Percentiles rank a stretch among this genome's conserved stretches.
Evolutionary conservation across 2,329 filamentous ascomycete species (phyloP).

Genomic region (Arthrobotrys musiformis): DNA sequence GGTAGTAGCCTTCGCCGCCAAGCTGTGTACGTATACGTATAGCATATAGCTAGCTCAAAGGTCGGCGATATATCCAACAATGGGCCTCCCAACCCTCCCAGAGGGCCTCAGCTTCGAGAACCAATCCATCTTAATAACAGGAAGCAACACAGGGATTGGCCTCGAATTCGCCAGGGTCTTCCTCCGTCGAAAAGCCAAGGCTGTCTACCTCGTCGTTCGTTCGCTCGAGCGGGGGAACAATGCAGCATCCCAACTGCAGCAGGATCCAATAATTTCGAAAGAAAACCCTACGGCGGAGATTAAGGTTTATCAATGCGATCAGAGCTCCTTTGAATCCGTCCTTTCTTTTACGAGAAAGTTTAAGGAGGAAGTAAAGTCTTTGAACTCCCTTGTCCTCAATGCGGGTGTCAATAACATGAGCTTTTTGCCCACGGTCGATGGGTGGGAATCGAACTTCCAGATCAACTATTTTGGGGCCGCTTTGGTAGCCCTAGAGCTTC

Average conservation of each 20-base stretch:
- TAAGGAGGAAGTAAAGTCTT: constrained; percentile 8
- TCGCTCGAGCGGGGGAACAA: constrained; percentile 63
- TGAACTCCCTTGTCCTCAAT: constrained; percentile 28
- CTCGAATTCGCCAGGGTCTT: constrained; percentile 63
- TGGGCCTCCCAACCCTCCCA: constrained; percentile 25
- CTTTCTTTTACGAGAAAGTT: constrained; percentile 11
- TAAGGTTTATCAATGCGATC: constrained; percentile 32
- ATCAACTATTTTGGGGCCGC: constrained; percentile 70
- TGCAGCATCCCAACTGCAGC: constrained; percentile 62
- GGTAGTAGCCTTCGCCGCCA: background rate
- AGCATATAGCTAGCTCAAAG: background rate
- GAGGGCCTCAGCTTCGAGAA: constrained; percentile 33
- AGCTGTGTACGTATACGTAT: too few relatives aligned
- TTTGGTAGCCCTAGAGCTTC: constrained; percentile 68
- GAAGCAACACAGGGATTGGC: constrained; percentile 64
- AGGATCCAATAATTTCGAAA: constrained; percentile 58
- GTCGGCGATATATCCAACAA: constrained; percentile 12
- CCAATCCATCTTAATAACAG: constrained; percentile 63
- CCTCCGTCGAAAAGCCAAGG: constrained; percentile 60
- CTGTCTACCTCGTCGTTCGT: constrained; percentile 64
- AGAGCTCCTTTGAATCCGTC: constrained; percentile 23
- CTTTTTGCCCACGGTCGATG: constrained; percentile 60
- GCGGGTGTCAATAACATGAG: constrained; percentile 21
- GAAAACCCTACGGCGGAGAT: constrained; percentile 22
- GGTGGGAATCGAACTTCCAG: constrained; percentile 69